Base-by-base conservation (phyloP, 2,329 filamentous ascomycete genomes). In the Talaromyces sp. region DNA sequence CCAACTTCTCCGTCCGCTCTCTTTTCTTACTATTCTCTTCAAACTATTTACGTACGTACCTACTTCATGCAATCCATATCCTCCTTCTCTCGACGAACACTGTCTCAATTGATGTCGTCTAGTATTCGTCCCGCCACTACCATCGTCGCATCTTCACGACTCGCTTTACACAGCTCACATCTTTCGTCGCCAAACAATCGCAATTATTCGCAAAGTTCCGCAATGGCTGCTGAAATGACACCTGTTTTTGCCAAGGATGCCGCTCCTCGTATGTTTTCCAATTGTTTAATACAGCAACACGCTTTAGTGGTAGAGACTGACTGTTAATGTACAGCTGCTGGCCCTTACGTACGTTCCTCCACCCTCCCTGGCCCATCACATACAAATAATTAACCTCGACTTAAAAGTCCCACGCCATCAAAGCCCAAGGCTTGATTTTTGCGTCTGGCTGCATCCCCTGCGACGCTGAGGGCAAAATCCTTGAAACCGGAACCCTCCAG, bases 361-460 rank as follows among this genome's bases (percentile, higher is more conserved):
- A 22, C 9, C 22, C 33, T 7, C 27, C 48, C 11, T 37, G n/a
- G 14, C 52, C 24, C 31, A 37, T 19, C 19, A 14, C 31, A 41
- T 1, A 8, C 3, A 8, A 58, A 19, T 7, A 10, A 16, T 8
- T 11, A 45, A 56, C 24, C 9, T 24, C 27, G 43, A 68, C 65
- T 13, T 60, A 66, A 19, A 22, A 66, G 79, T 81, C 79, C 72
- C 81, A 82, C 79, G 89, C 89, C 71, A 88, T 92, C 76, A 83
- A 85, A 70, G 88, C 88, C 67, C 87, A 87, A 68, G 85, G 86
- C 68, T 82, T 88, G 69, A 84, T 92, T 77, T 92, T 87, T 78
- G 84, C 89, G 73, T 91, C 89, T 0, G 90, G 90, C 69, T 87
- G 91, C 79, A 93, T 96, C 75, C 92, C 92, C 68, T 86, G 87